Evolutionary conservation across 106 monocot genomes (phyloP), one percentile per base, ranked within the genome.

Genomic region (Agapanthus africanus): DNA sequence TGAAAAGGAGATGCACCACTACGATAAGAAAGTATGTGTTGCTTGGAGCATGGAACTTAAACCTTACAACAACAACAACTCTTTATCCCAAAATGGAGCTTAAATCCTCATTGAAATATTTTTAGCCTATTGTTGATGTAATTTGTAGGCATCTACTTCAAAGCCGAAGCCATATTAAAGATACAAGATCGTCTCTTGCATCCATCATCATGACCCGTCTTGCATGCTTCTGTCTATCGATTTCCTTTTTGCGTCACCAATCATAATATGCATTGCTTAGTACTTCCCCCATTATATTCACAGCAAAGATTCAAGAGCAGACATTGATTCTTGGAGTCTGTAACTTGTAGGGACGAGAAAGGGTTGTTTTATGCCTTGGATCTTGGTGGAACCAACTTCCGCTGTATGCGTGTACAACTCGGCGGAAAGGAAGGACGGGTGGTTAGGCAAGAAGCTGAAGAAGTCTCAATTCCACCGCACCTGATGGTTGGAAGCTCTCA

Each of bases 331-430:
- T 27, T 40, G 7, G 70, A 70, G 27, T 30, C 18, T n/a, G n/a
- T 44, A n/a, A 14, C 47, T n/a, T 75, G n/a, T 28, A 80, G 80
- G 35, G 77, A 73, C 15, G 81, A 81, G 37, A 73, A 64, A 56
- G 77, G 81, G 31, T 15, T 77, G 35, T 81, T 73, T 77, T 81
- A 81, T 73, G 76, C 81, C 18, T 67, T 81, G 68, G 81, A 81
- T 52, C 81, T 81, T 65, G 81, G 73, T 56, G 81, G 81, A 40
- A 81, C 81, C 32, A 81, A 81, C 54, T 81, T 81, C 23, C 75
- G 77, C 30, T 67, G 68, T 61, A 11, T 81, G 21, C 77, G 81
- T 40, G 68, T 81, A 21, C 81, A 71, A 32, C 61, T 81, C 19
- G 77, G 81, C 38, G 81, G 81, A 68, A 81, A 56, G 54, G 81